Evolutionary conservation across 2,329 filamentous ascomycete genomes (phyloP).

Genomic region (Helicocarpus griseus): DNA sequence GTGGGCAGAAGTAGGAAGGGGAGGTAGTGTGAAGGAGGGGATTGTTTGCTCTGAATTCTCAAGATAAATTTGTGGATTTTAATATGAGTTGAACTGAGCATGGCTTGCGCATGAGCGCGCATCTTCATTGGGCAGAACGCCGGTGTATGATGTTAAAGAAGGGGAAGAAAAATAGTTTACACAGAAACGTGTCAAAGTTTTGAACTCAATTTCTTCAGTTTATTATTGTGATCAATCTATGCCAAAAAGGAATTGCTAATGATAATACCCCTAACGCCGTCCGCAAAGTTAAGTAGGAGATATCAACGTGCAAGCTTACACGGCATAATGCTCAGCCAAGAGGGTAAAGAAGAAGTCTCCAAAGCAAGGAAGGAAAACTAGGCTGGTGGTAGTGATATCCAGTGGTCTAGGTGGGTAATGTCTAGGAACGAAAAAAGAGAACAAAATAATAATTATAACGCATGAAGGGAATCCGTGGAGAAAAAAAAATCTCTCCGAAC

Average conservation of each 20-base stretch:
- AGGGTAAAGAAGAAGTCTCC: neutral
- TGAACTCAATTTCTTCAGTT: too few relatives aligned
- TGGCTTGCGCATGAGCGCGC: too few relatives aligned
- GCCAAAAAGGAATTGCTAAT: too few relatives aligned
- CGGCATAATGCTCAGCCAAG: too few relatives aligned
- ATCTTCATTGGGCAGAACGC: too few relatives aligned
- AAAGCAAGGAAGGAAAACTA: neutral
- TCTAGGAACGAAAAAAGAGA: neutral
- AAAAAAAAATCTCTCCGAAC: neutral
- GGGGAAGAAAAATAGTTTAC: too few relatives aligned
- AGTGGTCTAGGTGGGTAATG: neutral
- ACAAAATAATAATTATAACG: neutral
- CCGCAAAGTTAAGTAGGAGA: neutral
- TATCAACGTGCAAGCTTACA: neutral
- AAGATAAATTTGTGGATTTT: too few relatives aligned
- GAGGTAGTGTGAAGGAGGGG: neutral
- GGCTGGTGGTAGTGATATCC: neutral
- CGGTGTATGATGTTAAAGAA: too few relatives aligned
- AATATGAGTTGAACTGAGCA: too few relatives aligned
- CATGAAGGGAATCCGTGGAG: neutral
- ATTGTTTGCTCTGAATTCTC: neutral
- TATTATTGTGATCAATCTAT: neutral
- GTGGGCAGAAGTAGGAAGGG: too few relatives aligned
- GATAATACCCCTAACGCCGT: too few relatives aligned
- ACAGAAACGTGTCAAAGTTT: too few relatives aligned